Base-by-base conservation (phyloP, 176 grass and related monocot genomes). In the Pontederia paniculata region DNA sequence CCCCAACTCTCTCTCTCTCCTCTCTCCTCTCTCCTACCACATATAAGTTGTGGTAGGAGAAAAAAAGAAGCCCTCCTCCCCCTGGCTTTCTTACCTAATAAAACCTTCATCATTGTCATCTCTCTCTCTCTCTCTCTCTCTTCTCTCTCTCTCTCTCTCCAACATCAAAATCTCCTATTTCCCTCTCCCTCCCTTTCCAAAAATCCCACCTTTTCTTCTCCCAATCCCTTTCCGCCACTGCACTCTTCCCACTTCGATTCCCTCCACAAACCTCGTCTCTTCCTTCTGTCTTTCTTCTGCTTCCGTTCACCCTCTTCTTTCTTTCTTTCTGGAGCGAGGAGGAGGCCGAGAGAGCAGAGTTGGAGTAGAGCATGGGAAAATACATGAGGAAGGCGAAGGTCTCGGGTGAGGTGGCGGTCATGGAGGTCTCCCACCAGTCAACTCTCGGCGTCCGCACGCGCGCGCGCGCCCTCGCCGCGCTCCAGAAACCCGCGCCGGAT, bases 331-430 rank as follows among this genome's bases (percentile, higher is more conserved):
- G 48, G 21, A 55, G 53, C 22, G 45, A 61, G 31, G 23, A 47
- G 15, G 10, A 60, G 65, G 57, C 44, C 61, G 51, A 8, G 0
- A 17, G 49, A 66, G 54, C 42, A 25, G 53, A 53, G 56, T 50
- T 50, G 5, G 31, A 50, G 48, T 11, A 50, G 48, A 5, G 54
- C 60, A 95, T 95, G 89, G 89, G 89, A 3, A 82, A 82, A 73
- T 95, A 95, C 89, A 83, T 95, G 73, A 78, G 85, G 72, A 95
- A 89, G 72, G 70, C 46, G 44, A 95, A 85, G 89, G 42, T 78
- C 44, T 89, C 85, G 20, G 78, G 85, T 0, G 89, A 95, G 84
- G 83, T 94, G 13, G 80, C 80, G 23, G 74, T 94, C 50, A 84
- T 94, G 88, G 88, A 94, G 77, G 74, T 88, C 60, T 66, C 70